These are phyloP conservation scores for Adansonia madagascariensis DNA, from an alignment of 441 rosid genomes.

Conservation along the genomic window DNA sequence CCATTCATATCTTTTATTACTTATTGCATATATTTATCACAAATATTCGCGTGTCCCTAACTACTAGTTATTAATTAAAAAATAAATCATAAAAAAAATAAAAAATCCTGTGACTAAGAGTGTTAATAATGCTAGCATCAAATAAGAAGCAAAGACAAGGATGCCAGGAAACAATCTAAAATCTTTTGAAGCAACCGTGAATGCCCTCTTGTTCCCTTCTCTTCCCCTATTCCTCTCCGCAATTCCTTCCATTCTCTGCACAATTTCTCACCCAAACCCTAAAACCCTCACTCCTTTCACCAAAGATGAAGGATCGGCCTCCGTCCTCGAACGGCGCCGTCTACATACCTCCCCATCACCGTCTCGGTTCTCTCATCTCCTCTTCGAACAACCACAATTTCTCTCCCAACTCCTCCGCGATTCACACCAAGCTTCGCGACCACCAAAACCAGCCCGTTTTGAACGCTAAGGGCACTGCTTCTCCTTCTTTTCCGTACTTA, in stretches of 20 bases:
- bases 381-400: conserved; percentile 30
- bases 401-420: conserved; percentile 36
- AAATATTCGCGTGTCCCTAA: no score
- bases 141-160: not conserved
- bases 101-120: not conserved
- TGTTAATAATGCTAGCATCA: not conserved
- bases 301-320: conserved; percentile 74
- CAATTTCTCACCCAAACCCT: conserved; percentile 30
- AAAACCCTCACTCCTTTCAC: conserved; percentile 32
- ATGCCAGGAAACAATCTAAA: conserved; percentile 1
- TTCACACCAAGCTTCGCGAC: conserved; percentile 38
- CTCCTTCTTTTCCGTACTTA: conserved; percentile 21
- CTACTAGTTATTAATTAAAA: no score
- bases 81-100: not conserved
- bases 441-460: conserved; percentile 32
- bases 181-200: conserved; percentile 4
- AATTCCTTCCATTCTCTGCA: conserved; percentile 10
- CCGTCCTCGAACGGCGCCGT: conserved; percentile 59
- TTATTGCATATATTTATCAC: no score
- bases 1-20: no score
- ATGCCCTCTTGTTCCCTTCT: not conserved
- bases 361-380: conserved; percentile 55
- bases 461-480: conserved; percentile 27
- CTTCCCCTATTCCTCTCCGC: not conserved
- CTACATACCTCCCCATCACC: conserved; percentile 84